Evolutionary conservation across 768 basidiomycete genomes (phyloP), one percentile per base, ranked within the genome.

Genomic region (Dacryopinax spathularia): DNA sequence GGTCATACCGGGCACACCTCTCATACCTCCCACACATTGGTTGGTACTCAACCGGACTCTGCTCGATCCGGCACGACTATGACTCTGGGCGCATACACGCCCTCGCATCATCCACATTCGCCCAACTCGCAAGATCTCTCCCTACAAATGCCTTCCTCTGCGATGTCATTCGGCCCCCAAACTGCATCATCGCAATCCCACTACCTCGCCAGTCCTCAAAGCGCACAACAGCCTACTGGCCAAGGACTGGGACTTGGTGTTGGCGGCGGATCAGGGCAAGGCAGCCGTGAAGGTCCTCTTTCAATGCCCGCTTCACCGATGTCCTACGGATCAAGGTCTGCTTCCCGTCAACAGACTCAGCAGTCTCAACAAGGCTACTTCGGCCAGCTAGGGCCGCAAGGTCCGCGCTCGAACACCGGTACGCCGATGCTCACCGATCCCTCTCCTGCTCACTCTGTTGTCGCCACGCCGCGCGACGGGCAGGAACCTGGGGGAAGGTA

Each of bases 401-500:
- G 48, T 3, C 25, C 5, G n/a, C n/a, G n/a, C n/a, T n/a, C n/a
- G n/a, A 29, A 56, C 29, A 29, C 48, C 10, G 48, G 48, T 6
- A 56, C 48, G 9, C 48, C 48, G 48, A 56, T 56, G 48, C 48
- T 56, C 9, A 56, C 48, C 2, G 48, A 56, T 18, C 48, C 48
- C 15, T 56, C 48, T 33, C 63, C 48, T 35, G 63, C 56, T 56
- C 59, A 10, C 31, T 64, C 39, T 33, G 60, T 15, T 34, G 63
- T 36, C 20, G 60, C 22, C 59, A 64, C 63, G 63, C 39, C 60
- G 59, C 25, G 34, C 31, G 63, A 56, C 29, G 60, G 34, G 56
- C 63, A 60, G 63, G 56, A 33, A 63, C 35, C 61, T n/a, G 44
- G 44, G 16, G 48, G 29, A 16, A 60, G 63, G 33, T 48, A 44